Conservation (phyloP, 73 alveolate species). For the Paramecium sexaurelia region DNA sequence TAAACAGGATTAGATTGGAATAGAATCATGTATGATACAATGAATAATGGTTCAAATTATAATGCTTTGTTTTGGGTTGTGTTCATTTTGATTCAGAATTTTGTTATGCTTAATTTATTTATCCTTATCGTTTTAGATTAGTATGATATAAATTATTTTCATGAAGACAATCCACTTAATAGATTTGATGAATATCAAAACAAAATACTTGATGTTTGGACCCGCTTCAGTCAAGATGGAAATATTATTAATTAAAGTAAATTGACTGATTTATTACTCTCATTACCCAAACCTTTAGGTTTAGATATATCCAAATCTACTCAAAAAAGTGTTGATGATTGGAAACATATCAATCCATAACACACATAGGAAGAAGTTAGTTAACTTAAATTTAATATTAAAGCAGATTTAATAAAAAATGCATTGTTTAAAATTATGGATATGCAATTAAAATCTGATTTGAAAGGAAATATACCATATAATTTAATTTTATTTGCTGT, state of each 20-base stretch:
- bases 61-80: slow-evolving; percentile 58
- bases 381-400: neutral
- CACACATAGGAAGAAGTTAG: neutral
- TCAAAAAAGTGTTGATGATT: neutral
- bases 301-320: neutral
- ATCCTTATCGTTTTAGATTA: neutral
- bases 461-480: neutral
- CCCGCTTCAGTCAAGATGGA: neutral
- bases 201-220: neutral
- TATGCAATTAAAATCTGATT: neutral
- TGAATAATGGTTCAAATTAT: slow-evolving; percentile 45
- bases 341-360: slow-evolving; percentile 27
- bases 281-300: slow-evolving; percentile 4
- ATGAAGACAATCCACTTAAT: slow-evolving; percentile 46
- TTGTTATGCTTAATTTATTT: slow-evolving; percentile 53
- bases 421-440: neutral
- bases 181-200: neutral
- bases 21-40: slow-evolving; percentile 79
- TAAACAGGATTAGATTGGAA: slow-evolving; percentile 97
- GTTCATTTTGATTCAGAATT: slow-evolving; percentile 38
- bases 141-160: slow-evolving; percentile 48
- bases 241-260: neutral
- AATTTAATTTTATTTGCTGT: neutral
- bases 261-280: neutral
- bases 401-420: neutral